Evolutionary conservation across 148 eudicot species (phyloP).

Genomic region (Arbutus unedo): DNA sequence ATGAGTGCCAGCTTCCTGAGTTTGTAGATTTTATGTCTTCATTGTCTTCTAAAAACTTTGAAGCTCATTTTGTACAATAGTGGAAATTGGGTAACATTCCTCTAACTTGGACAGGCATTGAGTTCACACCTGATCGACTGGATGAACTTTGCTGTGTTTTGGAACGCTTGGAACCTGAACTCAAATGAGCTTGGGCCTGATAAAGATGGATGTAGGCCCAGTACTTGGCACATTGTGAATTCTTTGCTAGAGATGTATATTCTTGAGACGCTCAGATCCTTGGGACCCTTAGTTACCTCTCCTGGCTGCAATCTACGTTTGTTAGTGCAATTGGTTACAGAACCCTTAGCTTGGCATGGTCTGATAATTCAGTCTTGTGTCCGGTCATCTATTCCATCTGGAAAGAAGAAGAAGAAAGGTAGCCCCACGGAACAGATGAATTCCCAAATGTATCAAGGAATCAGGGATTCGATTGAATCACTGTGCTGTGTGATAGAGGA

Average conservation of each 20-base stretch:
- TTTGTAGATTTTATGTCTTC: neutral
- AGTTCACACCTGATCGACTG: constrained; percentile 60
- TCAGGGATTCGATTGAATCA: constrained; percentile 54
- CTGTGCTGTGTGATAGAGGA: constrained; percentile 44
- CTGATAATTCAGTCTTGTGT: constrained; percentile 65
- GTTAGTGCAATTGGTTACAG: constrained; percentile 72
- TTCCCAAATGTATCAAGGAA: constrained; percentile 39
- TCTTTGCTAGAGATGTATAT: constrained; percentile 50
- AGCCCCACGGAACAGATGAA: constrained; percentile 51
- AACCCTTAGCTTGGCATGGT: constrained; percentile 81
- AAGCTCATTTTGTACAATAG: neutral
- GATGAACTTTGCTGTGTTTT: constrained; percentile 78
- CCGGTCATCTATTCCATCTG: constrained; percentile 64
- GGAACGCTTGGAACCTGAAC: constrained; percentile 66
- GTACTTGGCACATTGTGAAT: constrained; percentile 55
- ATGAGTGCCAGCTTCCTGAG: neutral
- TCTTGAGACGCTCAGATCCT: constrained; percentile 40
- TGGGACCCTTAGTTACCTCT: constrained; percentile 42
- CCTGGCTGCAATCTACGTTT: constrained; percentile 56
- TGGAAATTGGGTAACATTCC: neutral
- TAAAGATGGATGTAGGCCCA: constrained; percentile 26
- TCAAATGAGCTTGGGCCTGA: constrained; percentile 46
- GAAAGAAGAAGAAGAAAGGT: constrained; percentile 93
- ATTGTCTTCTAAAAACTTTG: neutral
- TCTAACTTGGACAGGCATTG: constrained; percentile 43